Evolutionary conservation across 23 red algal genomes (phyloP), one percentile per base, ranked within the genome.

Genomic region (Gracilaria domingensis): DNA sequence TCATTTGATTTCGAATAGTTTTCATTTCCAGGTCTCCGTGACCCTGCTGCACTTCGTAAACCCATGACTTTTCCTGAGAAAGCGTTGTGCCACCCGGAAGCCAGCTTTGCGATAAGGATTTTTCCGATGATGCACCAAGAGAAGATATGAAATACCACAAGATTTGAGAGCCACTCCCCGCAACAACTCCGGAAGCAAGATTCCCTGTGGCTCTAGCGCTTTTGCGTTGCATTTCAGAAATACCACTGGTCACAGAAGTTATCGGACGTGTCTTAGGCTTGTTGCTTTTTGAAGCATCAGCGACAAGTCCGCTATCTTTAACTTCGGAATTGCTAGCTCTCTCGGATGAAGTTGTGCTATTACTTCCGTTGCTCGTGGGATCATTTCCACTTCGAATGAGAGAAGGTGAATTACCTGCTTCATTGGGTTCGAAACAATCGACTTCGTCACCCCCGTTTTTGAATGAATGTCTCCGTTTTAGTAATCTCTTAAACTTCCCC

Each of bases 81-180:
- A 83, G 30, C 20, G 80, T 65, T 44, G 55, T 40, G 37, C 80
- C 80, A 60, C 80, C 55, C 1, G 55, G 45, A 42, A 83, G 55
- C 53, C 50, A 64, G 28, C 29, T 55, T 42, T 33, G 37, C 30
- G 55, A 64, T 4, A 83, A 45, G 4, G 80, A 83, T 33, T 59
- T 40, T 38, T 83, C 80, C 12, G 80, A 40, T 17, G 16, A 60
- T 14, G 80, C 25, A 13, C 80, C 80, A 58, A 83, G 54, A 62
- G 80, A 59, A 56, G 80, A 59, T 66, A 83, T 83, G 56, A 83
- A 65, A n/a, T 83, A 55, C 55, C 80, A 65, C 18, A 83, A 65
- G 80, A 83, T 29, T 26, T 56, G 56, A 34, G 80, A 42, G 29
- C 80, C 80, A 17, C 28, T 73, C 23, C 67, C 67, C 7, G 20